Base-by-base conservation (phyloP, 805 yeast genomes). In the Blastobotrys robertii region DNA sequence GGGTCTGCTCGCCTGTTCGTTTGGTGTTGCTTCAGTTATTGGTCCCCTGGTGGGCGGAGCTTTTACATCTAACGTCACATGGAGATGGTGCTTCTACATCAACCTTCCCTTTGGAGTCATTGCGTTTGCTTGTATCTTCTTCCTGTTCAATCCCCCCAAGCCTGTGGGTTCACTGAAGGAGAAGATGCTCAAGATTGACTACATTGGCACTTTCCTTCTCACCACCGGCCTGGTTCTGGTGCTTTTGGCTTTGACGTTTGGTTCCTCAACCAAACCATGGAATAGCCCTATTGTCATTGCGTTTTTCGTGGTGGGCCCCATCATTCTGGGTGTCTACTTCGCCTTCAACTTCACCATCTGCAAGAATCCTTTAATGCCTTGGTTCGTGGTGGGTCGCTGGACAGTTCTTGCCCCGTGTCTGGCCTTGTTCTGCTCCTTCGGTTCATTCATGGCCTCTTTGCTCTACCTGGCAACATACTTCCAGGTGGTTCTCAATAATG, bases 1-100 rank as follows among this genome's bases (percentile, higher is more conserved):
- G 58, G 96, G 95, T 1, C 59, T 82, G 37, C 80, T 57, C 12
- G 63, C 59, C 9, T 44, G 53, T 10, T 49, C 56, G 2, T 54
- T 55, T 43, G 51, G 45, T 2, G 34, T 53, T n/a, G 54, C 55
- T 29, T 71, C 71, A 49, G 69, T 72, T 1, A 52, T 70, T 11
- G 83, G 81, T 1, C 83, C 84, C 0, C 68, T 78, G 36, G 49
- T 75, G 3, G 74, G 78, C 58, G 72, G 77, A 37, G 75, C 68
- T 0, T 72, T 75, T 50, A 66, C 74, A 3, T 56, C 64, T 39
- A 53, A 55, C 39, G 61, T 68, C 10, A 57, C 60, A 3, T 78
- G 84, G 83, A 64, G 77, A 45, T 68, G 73, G 51, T 69, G 75
- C 43, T 79, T 72, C 52, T 73, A 71, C 53, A 53, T 72, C 38